A percentile compares a stretch with the other conserved stretches of the same genome.
phyloP scores from a whole-genome alignment of 352 stramenopile species.

The Halophytophthora polymorphica region DNA sequence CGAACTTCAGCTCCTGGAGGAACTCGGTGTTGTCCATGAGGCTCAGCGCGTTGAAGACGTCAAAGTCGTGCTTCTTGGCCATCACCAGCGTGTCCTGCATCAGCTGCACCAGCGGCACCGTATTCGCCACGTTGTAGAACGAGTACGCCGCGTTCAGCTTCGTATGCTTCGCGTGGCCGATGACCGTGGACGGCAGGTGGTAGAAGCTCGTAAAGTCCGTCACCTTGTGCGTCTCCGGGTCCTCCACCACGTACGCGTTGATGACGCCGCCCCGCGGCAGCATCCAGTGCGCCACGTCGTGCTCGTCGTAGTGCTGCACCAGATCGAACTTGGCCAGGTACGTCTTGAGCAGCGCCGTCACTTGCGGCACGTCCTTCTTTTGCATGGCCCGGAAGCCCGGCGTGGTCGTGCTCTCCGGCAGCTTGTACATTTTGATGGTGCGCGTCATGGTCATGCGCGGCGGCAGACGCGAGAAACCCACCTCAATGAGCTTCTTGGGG shows the following conservation, averaged over 20 bases:
- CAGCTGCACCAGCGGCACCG: constrained; percentile 39
- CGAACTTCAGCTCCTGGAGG: constrained; percentile 59
- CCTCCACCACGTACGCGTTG: constrained; percentile 91
- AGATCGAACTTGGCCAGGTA: constrained; percentile 85
- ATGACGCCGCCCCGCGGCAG: constrained; percentile 95
- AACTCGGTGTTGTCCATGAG: constrained; percentile 74
- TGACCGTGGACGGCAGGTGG: constrained; percentile 96
- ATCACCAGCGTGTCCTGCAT: constrained; percentile 62
- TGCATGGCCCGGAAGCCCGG: constrained; percentile 65
- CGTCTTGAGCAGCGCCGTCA: constrained; percentile 52
- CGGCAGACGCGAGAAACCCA: constrained; percentile 95
- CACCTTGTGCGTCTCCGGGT: constrained; percentile 72
- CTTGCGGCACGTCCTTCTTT: constrained; percentile 55
- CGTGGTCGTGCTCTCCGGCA: constrained; percentile 55
- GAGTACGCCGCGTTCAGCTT: constrained; percentile 98
- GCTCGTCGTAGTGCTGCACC: constrained; percentile 85
- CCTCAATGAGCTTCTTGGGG: constrained; percentile 98
- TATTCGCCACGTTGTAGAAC: constrained; percentile 96
- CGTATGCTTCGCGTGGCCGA: constrained; percentile 94
- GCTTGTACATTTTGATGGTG: constrained; percentile 91
- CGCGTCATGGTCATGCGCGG: constrained; percentile 97
- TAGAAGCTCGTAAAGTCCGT: constrained; percentile 98
- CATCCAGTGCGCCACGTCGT: constrained; percentile 97
- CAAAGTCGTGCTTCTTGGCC: constrained; percentile 55
- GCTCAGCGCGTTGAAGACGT: constrained; percentile 72